Percentiles rank a stretch among this genome's conserved stretches.
These are phyloP conservation scores for Exophiala spinifera DNA, from an alignment of 2,329 filamentous ascomycete genomes.

Conservation along the genomic window DNA sequence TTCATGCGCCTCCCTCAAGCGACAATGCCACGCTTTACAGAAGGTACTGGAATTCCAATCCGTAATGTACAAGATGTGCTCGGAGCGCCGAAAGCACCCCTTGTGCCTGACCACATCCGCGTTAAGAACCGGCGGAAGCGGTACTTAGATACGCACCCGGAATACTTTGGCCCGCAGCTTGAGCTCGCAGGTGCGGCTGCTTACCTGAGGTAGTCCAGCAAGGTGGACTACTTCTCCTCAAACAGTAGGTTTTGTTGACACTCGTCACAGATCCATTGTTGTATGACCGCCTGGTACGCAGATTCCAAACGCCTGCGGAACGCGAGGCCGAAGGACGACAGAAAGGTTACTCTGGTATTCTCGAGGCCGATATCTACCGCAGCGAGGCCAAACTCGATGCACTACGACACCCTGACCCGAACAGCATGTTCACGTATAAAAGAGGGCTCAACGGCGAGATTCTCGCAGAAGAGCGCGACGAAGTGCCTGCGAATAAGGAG, in stretches of 20 bases:
- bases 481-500: conserved; percentile 57
- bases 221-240: not conserved
- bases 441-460: conserved; percentile 56
- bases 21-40: conserved; percentile 19
- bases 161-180: conserved; percentile 65
- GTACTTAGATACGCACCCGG: conserved; percentile 69
- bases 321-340: conserved; percentile 57
- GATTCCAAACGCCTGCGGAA: conserved; percentile 35
- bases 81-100: conserved; percentile 4
- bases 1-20: not conserved
- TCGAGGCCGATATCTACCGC: conserved; percentile 73
- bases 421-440: conserved; percentile 49
- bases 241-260: conserved; percentile 8
- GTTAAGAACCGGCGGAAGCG: conserved; percentile 74
- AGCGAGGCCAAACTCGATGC: conserved; percentile 72
- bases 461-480: conserved; percentile 56
- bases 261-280: conserved; percentile 64
- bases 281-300: conserved; percentile 75
- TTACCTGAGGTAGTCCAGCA: conserved; percentile 14
- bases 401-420: conserved; percentile 53
- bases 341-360: conserved; percentile 74
- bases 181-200: conserved; percentile 57
- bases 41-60: conserved; percentile 18
- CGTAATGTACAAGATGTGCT: conserved; percentile 12
- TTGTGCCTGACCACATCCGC: conserved; percentile 43